Percentiles rank a stretch among this genome's conserved stretches.
phyloP scores from a whole-genome alignment of 2,329 filamentous ascomycete genomes.

The Apiospora arundinis region DNA sequence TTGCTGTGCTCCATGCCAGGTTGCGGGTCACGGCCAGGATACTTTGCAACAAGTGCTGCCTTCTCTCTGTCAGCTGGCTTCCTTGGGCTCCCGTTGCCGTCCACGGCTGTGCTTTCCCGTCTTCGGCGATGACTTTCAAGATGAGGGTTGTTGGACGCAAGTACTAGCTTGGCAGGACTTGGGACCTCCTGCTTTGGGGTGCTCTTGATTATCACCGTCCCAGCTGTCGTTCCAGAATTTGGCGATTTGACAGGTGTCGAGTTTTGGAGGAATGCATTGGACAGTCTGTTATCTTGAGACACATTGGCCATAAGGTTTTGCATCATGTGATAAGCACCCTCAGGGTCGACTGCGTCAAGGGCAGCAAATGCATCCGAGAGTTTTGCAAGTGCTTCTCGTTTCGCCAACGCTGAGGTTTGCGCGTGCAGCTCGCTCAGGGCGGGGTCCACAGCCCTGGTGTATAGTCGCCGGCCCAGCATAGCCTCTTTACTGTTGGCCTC shows the following conservation, averaged over 20 bases:
- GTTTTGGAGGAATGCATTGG: slow-evolving; percentile 51
- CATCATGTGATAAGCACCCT: slow-evolving; percentile 86
- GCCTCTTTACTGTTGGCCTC: slow-evolving; percentile 79
- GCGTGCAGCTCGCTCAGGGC: slow-evolving; percentile 85
- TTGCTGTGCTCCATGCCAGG: slow-evolving; percentile 92
- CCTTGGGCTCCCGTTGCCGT: slow-evolving; percentile 36
- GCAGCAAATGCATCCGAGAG: slow-evolving; percentile 86
- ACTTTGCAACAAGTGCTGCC: slow-evolving; percentile 56
- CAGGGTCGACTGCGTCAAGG: slow-evolving; percentile 86
- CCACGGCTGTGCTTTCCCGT: slow-evolving; percentile 49
- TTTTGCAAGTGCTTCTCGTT: slow-evolving; percentile 82
- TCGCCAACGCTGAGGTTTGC: slow-evolving; percentile 70
- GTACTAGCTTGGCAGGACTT: slow-evolving; percentile 70
- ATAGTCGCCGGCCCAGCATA: slow-evolving; percentile 79
- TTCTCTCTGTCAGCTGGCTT: slow-evolving; percentile 54
- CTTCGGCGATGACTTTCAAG: slow-evolving; percentile 78
- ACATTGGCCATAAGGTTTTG: slow-evolving; percentile 78
- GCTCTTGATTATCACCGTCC: slow-evolving; percentile 65
- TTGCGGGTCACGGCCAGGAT: slow-evolving; percentile 58
- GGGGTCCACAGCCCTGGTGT: slow-evolving; percentile 81
- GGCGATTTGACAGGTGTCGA: slow-evolving; percentile 38
- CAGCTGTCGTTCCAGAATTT: slow-evolving; percentile 51
- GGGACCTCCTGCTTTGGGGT: slow-evolving; percentile 46
- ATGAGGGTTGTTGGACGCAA: slow-evolving; percentile 85
- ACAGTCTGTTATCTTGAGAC: slow-evolving; percentile 71